Evolutionary conservation across 2,329 filamentous ascomycete genomes (phyloP).

Genomic region (Ophiostoma tasmaniense): DNA sequence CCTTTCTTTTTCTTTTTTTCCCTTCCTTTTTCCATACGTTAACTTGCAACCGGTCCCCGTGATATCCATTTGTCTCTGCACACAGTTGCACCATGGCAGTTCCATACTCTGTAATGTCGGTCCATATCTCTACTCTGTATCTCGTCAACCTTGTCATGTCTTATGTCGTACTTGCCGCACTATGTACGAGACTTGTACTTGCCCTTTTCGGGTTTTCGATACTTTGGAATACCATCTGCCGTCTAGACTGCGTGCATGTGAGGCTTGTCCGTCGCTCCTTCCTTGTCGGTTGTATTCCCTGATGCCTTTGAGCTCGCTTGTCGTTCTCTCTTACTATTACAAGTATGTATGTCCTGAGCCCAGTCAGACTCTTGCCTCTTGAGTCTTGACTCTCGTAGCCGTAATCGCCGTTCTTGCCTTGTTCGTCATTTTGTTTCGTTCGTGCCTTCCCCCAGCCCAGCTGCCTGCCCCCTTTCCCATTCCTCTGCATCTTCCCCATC

Average conservation of each 20-base stretch:
- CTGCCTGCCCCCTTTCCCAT: constrained; percentile 2
- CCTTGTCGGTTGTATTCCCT: constrained; percentile 5
- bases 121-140: neutral
- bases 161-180: neutral
- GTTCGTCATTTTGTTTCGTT: constrained; percentile 1
- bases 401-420: neutral
- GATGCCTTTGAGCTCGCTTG: neutral
- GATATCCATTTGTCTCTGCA: neutral
- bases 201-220: neutral
- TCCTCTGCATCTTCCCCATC: neutral
- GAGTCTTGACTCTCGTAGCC: neutral
- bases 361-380: neutral
- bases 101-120: neutral
- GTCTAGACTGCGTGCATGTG: constrained; percentile 6
- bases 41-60: constrained; percentile 1
- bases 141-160: neutral
- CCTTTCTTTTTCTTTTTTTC: neutral
- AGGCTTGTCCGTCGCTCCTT: constrained; percentile 2
- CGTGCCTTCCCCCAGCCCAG: constrained; percentile 13
- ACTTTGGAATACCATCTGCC: neutral
- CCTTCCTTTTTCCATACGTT: constrained; percentile 4
- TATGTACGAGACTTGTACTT: constrained; percentile 5
- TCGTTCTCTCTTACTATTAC: neutral
- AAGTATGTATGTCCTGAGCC: too few relatives aligned
- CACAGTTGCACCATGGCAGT: too few relatives aligned